Base-by-base conservation (phyloP, 2,329 filamentous ascomycete species). In the Colletotrichum magnum region DNA sequence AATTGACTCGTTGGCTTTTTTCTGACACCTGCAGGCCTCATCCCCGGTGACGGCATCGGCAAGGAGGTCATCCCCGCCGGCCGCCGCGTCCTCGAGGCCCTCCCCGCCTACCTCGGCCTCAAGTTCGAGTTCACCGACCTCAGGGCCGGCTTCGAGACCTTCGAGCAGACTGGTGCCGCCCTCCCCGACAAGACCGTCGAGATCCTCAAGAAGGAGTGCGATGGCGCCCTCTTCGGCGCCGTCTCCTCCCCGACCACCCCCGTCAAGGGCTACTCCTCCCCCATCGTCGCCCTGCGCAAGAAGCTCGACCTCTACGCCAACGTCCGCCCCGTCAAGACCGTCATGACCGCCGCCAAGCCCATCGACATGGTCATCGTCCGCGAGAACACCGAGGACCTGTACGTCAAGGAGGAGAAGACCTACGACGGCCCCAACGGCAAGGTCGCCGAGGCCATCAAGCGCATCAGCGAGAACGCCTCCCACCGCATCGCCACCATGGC, bases 291-390 rank as follows among this genome's bases (percentile, higher is more conserved):
- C 56, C 92, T 99, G 74, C 94, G 96, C 85, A 99, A 98, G 87
- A 91, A 90, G 77, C 91, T 99, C 74, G 92, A 96, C 81, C 91
- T 99, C 67, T 99, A 97, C 83, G 96, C 96, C 84, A 99, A 99
- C 80, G 95, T 99, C 58, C 93, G 96, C 45, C 95, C 95, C 62
- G 96, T 98, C 80, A 98, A 98, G 86, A 93, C 92, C 53, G 89
- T 94, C 72, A 78, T 85, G 71, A 92, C 89, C 41, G 88, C 89
- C 63, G 74, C 82, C 53, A 88, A 86, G 76, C 92, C 93, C 72
- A 94, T 98, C 77, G 96, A 99, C 84, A 92, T 99, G 81, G 96
- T 99, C 77, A 99, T 98, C 77, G 96, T 98, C 64, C 93, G 96
- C 73, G 96, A 99, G 84, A 99, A 99, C 86, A 99, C 96, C 39